Percentiles rank a stretch among this genome's conserved stretches.
Conservation (phyloP, 192 early-diverging fungal genomes). For the Tieghemiomyces parasiticus region DNA sequence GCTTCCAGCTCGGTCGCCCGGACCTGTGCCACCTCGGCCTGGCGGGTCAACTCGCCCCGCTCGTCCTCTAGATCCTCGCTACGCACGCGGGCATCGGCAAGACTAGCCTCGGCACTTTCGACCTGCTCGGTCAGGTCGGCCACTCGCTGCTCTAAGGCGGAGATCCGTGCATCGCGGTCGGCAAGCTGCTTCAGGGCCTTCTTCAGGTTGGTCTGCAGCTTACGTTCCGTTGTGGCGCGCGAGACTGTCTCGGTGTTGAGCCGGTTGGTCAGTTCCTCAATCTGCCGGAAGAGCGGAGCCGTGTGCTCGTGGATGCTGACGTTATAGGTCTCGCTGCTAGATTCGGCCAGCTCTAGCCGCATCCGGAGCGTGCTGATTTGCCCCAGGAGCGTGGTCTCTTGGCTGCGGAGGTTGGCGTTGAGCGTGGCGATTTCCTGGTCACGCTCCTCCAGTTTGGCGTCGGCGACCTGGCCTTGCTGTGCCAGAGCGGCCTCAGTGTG, state of each 20-base stretch:
- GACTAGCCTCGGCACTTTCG: no score
- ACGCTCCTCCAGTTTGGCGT: slow-evolving; percentile 20
- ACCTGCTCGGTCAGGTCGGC: slow-evolving; percentile 13
- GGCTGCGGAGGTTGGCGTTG: background rate
- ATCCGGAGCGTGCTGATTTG: slow-evolving; percentile 21
- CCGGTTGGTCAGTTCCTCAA: slow-evolving; percentile 21
- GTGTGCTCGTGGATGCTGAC: slow-evolving; percentile 26
- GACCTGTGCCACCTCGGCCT: no score
- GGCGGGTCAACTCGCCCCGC: no score
- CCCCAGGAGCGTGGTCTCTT: slow-evolving; percentile 7
- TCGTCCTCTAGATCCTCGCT: no score
- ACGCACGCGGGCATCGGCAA: background rate
- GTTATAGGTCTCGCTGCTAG: slow-evolving; percentile 18
- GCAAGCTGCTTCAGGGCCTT: slow-evolving; percentile 12
- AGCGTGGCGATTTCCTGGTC: slow-evolving; percentile 22
- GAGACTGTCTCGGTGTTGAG: slow-evolving; percentile 18
- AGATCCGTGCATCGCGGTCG: slow-evolving; percentile 7
- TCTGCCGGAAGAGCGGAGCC: slow-evolving; percentile 25
- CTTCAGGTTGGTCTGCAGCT: slow-evolving; percentile 14
- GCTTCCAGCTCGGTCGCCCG: no score
- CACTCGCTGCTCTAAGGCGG: background rate
- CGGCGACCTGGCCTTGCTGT: slow-evolving; percentile 19
- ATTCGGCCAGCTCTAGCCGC: slow-evolving; percentile 20
- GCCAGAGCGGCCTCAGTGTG: background rate
- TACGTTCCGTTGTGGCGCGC: slow-evolving; percentile 18